A percentile compares a stretch with the other conserved stretches of the same genome.
Conservation (phyloP, 2,329 filamentous ascomycete genomes). For the Aspergillus proliferans region DNA sequence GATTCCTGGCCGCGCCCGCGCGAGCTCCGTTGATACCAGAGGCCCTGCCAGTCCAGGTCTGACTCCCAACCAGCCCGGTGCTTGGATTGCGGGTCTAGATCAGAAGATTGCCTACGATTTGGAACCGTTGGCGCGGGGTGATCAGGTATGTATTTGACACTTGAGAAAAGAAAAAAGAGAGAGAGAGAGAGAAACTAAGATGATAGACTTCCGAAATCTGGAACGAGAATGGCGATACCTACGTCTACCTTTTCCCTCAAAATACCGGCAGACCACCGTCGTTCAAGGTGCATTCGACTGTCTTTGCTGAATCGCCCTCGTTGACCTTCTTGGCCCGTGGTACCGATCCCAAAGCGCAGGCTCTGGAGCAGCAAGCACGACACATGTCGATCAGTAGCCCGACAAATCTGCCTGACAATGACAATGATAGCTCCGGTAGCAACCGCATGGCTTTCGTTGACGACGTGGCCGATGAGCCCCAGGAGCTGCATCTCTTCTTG, state of each 20-base stretch:
- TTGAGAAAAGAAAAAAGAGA: background rate
- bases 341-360: conserved; percentile 40
- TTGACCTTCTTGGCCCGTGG: conserved; percentile 53
- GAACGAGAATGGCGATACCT: conserved; percentile 58
- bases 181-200: background rate
- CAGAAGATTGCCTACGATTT: conserved; percentile 54
- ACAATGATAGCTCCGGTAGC: conserved; percentile 42
- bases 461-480: conserved; percentile 38
- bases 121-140: conserved; percentile 43
- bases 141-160: conserved; percentile 39
- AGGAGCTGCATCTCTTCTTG: conserved; percentile 51
- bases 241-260: conserved; percentile 57
- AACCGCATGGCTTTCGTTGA: conserved; percentile 37
- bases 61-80: conserved; percentile 33
- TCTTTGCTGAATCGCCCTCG: conserved; percentile 52
- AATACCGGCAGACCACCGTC: conserved; percentile 52
- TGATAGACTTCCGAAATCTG: conserved; percentile 52
- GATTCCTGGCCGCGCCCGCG: conserved; percentile 36
- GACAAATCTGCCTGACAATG: conserved; percentile 22
- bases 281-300: conserved; percentile 55
- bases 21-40: conserved; percentile 27
- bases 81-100: conserved; percentile 55
- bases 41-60: conserved; percentile 5
- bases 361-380: conserved; percentile 23
- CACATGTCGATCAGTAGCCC: conserved; percentile 26